Percentiles rank a stretch among this genome's conserved stretches.
phyloP scores from a whole-genome alignment of 306 rosid genomes.

The Lathyrus oleraceus region DNA sequence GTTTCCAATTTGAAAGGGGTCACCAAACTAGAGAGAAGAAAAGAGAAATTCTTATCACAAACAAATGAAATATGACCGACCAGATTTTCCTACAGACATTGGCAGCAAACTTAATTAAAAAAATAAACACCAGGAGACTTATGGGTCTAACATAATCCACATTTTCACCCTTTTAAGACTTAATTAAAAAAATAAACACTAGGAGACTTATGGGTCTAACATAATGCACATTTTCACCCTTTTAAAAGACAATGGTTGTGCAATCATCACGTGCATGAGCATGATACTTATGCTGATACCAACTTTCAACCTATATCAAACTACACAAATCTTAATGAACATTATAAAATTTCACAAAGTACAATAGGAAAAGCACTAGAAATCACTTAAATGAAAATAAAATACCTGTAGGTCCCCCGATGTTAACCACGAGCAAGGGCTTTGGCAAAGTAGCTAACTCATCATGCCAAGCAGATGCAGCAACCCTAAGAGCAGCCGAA shows the following conservation, averaged over 20 bases:
- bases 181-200: not conserved
- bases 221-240: slow-evolving; percentile 18
- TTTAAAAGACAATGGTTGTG: slow-evolving; percentile 16
- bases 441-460: slow-evolving; percentile 70
- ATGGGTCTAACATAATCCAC: not conserved
- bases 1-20: not conserved
- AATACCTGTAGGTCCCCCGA: slow-evolving; percentile 88
- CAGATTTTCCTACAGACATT: not conserved
- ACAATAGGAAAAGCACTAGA: slow-evolving; percentile 14
- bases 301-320: slow-evolving; percentile 9
- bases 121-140: not conserved
- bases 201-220: slow-evolving; percentile 2
- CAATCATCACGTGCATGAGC: slow-evolving; percentile 8
- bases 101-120: not conserved
- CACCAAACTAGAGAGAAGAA: slow-evolving; percentile 6
- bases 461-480: slow-evolving; percentile 80
- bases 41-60: not conserved
- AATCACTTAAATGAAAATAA: slow-evolving; percentile 22
- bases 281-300: not conserved
- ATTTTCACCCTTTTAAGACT: slow-evolving; percentile 21
- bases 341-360: not conserved
- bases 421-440: slow-evolving; percentile 87
- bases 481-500: slow-evolving; percentile 63
- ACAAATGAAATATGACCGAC: not conserved
- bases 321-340: slow-evolving; percentile 5